Evolutionary conservation across 208 protist species (phyloP).

Genomic region (Leishmania turanica): DNA sequence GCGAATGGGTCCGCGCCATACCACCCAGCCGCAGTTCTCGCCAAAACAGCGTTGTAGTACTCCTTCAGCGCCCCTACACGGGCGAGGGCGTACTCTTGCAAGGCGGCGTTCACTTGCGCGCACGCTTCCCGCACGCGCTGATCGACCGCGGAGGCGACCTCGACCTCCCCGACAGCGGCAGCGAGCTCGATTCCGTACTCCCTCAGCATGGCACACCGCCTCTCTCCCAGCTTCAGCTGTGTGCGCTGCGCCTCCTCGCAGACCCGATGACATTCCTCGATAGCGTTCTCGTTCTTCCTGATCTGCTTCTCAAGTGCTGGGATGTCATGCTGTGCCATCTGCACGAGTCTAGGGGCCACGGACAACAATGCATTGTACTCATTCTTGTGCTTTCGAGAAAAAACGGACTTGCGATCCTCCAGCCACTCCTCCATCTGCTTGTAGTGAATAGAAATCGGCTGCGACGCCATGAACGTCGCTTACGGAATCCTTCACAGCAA

Average conservation of each 20-base stretch:
- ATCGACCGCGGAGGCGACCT: constrained; percentile 40
- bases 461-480: constrained; percentile 41
- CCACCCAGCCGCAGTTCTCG: constrained; percentile 33
- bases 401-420: constrained; percentile 57
- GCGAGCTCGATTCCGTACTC: constrained; percentile 41
- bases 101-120: constrained; percentile 24
- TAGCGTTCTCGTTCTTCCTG: constrained; percentile 37
- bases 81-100: constrained; percentile 32
- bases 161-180: constrained; percentile 7
- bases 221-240: constrained; percentile 35
- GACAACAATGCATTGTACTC: constrained; percentile 42
- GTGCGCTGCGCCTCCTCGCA: constrained; percentile 54
- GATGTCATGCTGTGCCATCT: constrained; percentile 76
- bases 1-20: constrained; percentile 41
- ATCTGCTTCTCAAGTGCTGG: constrained; percentile 62
- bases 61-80: constrained; percentile 37
- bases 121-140: constrained; percentile 34
- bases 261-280: constrained; percentile 62
- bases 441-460: constrained; percentile 72
- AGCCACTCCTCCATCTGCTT: constrained; percentile 88
- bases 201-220: constrained; percentile 33
- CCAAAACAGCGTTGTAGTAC: constrained; percentile 41
- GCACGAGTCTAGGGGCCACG: constrained; percentile 53
- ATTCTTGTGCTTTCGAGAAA: constrained; percentile 60
- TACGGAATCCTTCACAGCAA: background rate